Evolutionary conservation across 1,284 basidiomycete species (phyloP), one percentile per base, ranked within the genome.

Genomic region (Ustilago trichophora): DNA sequence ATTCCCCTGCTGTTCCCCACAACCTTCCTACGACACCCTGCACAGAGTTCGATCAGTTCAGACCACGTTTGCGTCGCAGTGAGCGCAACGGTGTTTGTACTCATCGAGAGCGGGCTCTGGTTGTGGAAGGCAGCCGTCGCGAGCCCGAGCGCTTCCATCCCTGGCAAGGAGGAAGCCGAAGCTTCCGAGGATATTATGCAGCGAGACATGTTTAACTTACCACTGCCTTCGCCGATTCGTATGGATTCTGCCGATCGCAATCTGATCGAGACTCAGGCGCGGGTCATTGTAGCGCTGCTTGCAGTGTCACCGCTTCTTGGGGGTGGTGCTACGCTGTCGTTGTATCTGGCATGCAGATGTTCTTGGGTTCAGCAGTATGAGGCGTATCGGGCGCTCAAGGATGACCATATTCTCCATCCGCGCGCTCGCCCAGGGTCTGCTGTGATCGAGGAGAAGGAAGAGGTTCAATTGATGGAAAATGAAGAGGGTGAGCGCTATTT

Each of bases 391-490:
- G 40, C 37, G 15, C 25, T 16, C 25, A 37, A 27, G 34, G 47
- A 45, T 26, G 42, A 35, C 6, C 33, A 49, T 15, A 5, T 50
- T 11, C 43, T 62, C 22, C 31, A 24, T n/a, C 22, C 41, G 16
- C 27, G 33, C 5, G 26, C 6, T 13, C 32, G 29, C 34, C 69
- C 58, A 18, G 36, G 19, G 8, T 62, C 75, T 16, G 48, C 37
- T 11, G 76, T 76, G 9, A 83, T 84, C 6, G 85, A 85, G 19
- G 83, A 85, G 42, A 86, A 86, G 16, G 86, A 59, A 32, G 56
- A 72, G 29, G 47, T 15, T 85, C 85, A 16, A 84, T 55, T 59
- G 24, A 22, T 66, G 21, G 55, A 66, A 32, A 66, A 58, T 41
- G 43, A 47, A 29, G 51, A 59, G 22, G 56, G 63, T 6, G 63